Base-by-base conservation (phyloP, 768 basidiomycete genomes). In the Mycena venus region DNA sequence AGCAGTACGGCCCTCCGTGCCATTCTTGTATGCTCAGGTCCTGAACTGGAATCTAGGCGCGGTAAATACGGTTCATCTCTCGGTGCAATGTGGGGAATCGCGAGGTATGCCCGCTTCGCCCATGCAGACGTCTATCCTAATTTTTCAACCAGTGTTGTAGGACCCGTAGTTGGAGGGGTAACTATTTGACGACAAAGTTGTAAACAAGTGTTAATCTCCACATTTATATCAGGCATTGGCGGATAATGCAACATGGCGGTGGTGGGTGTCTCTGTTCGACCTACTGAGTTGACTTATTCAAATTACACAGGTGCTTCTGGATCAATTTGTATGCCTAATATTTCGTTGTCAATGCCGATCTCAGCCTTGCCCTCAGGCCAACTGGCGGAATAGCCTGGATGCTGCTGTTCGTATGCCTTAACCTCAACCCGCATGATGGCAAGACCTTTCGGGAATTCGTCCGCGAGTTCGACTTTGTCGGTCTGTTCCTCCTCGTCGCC, bases 81-180 rank as follows among this genome's bases (percentile, higher is more conserved):
- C 51, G 94, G 89, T 23, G 92, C 94, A 0, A 94, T 94, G 2
- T 96, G 94, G 92, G 96, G 95, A 14, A 88, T 89, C 75, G 89
- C 89, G n/a, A 89, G 85, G 80, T 82, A 60, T 72, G 56, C 38
- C n/a, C 23, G 32, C 27, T 15, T 11, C 19, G 3, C 21, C 11
- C 31, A 27, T 23, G 38, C 23, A n/a, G 32, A 23, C 36, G 6
- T 31, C 68, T 75, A 29, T 58, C 29, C 51, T 63, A 25, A 29
- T 7, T 70, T 29, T 53, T 38, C 14, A 4, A 5, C 31, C 12
- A 91, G 94, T 70, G 92, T 95, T 27, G 76, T 94, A 9, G 96
- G 95, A 0, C 96, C 96, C 1, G 85, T 98, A 14, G 83, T 96
- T 21, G 96, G 96, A 73, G 96, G 95, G 68, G 93, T 93, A 81